Evolutionary conservation across 192 early-diverging fungal genomes (phyloP), one percentile per base, ranked within the genome.

Genomic region (Mortierella alpina): DNA sequence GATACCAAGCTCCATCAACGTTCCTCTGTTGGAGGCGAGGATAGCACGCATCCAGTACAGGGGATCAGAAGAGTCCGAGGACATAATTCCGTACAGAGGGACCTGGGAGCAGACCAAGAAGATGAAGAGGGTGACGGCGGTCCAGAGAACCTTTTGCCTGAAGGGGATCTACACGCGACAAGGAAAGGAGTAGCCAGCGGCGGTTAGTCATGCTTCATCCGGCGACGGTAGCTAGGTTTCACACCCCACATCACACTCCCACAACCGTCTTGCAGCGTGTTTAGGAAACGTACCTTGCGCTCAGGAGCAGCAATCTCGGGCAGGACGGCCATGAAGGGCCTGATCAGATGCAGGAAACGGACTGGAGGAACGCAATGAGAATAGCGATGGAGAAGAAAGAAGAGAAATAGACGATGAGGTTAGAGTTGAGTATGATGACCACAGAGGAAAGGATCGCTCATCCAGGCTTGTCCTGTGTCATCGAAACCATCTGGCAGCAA

Each of bases 31-130:
- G 46, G 96, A 98, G 56, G 98, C 98, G 67, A 99, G 90, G 77
- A 99, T 99, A 45, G 97, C 96, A 91, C 98, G 95, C 92, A 99
- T 93, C 98, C 98, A 99, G 89, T 98, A 99, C 70, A 99, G 89
- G 23, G 98, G 98, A 87, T 99, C 98, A 52, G 95, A 93, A 14
- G 97, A 97, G 75, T 99, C 97, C n/a, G 94, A 95, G 51, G 97
- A 98, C 98, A 99, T 98, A 86, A 99, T 99, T 68, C 98, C 98
- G 87, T 98, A 99, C 66, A 99, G 90, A 15, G 98, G 98, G 54
- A 99, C 96, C 87, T 99, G 98, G 12, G 98, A 99, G 87, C 96
- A 96, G 50, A 99, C 97, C 83, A 99, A 91, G 92, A 98, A 99
- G 77, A 99, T 96, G 86, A 99, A 97, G 49, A 99, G 91, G 20